phyloP scores from a whole-genome alignment of 306 rosid genomes.

The Pyrus communis region DNA sequence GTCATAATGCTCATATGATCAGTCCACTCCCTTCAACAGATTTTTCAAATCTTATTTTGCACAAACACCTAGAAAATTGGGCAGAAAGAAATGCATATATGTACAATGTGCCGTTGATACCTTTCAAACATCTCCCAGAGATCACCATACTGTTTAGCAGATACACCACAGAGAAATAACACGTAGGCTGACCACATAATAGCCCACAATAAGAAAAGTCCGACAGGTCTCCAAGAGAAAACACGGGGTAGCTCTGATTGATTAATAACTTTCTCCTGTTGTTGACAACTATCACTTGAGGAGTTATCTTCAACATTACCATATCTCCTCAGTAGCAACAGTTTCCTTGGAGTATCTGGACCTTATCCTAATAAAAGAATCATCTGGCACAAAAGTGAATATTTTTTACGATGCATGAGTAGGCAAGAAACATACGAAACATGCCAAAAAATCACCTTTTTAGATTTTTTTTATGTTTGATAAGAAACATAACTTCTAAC shows the following conservation, averaged over 20 bases:
- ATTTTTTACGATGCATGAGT: slow-evolving; percentile 9
- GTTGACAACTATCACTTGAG: slow-evolving; percentile 29
- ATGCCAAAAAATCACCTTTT: not conserved
- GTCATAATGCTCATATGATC: not conserved
- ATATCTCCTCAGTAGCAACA: slow-evolving; percentile 36
- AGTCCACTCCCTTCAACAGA: not conserved
- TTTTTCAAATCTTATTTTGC: not conserved
- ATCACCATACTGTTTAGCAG: slow-evolving; percentile 64
- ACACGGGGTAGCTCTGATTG: slow-evolving; percentile 19
- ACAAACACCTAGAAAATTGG: not conserved
- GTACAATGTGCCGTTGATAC: slow-evolving; percentile 29
- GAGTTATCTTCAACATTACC: slow-evolving; percentile 30
- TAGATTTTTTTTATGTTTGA: not conserved
- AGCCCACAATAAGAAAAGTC: slow-evolving; percentile 50
- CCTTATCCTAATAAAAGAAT: slow-evolving; percentile 74
- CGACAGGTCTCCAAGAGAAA: slow-evolving; percentile 61
- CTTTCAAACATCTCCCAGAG: slow-evolving; percentile 81
- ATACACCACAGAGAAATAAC: slow-evolving; percentile 60
- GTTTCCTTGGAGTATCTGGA: slow-evolving; percentile 76
- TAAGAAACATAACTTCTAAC: not conserved
- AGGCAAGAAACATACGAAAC: not conserved
- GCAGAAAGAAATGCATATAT: not conserved
- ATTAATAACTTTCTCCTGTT: slow-evolving; percentile 30
- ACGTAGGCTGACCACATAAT: slow-evolving; percentile 67
- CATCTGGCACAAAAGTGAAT: slow-evolving; percentile 42